Base-by-base conservation (phyloP, 225 moss, liverwort and hornwort genomes). In the Anthoceros angustus region DNA sequence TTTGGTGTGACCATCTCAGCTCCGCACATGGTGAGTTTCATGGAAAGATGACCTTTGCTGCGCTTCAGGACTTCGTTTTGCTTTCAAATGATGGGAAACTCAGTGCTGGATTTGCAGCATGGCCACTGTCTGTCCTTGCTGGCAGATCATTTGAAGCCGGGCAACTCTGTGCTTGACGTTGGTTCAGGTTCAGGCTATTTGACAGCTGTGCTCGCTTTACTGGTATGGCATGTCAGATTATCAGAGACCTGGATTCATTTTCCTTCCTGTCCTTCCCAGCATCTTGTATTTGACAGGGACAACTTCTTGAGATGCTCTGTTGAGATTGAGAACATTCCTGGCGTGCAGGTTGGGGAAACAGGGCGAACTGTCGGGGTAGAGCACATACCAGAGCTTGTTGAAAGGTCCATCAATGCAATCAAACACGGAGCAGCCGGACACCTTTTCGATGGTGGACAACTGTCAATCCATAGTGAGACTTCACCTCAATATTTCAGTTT, bases 181-280 rank as follows among this genome's bases (percentile, higher is more conserved):
- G 90, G 93, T 6, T 90, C 93, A 64, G 91, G 95, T 62, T 95
- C 95, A 25, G 95, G 95, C 20, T 95, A 95, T 64, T 76, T 95
- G 72, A 95, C 91, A 65, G 91, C 91, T 8, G 79, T 95, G 43
- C 87, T 95, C 67, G 86, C 83, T 43, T 80, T 88, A 64, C 91
- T 95, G 95, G 95, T 81, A 77, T 38, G 7, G 7, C 8, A 38
- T 38, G 1, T 15, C 21, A 3, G 21, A 15, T 55, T 2, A 16
- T 55, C 2, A 1, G 50, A 21, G 4, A 16, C 50, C 50, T 55
- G 16, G 50, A 55, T 55, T 5, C 50, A 55, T 55, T 55, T 55
- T 55, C 5, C 2, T 55, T 55, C 50, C 26, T 43, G 15, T 68
- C 15, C 55, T 38, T 60, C 20, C 18, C 21, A 41, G 16, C 39